Conservation (phyloP, 305 asterid species). For the Fraxinus greggii region DNA sequence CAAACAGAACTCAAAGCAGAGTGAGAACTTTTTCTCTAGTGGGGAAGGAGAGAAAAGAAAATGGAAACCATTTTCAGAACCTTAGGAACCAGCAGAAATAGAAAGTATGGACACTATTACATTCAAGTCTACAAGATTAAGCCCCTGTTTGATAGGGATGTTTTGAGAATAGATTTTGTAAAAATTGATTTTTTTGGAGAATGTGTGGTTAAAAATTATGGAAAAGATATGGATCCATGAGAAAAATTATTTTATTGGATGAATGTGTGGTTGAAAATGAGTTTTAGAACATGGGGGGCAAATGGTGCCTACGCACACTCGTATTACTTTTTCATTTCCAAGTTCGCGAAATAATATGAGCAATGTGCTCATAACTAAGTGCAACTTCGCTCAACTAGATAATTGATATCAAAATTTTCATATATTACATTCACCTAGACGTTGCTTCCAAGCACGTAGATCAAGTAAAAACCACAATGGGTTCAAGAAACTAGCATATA, state of each 20-base stretch:
- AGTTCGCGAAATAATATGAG: not conserved
- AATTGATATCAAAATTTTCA: not conserved
- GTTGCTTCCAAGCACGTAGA: not conserved
- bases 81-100: not conserved
- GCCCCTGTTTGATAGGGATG: not conserved
- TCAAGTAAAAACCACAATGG: not conserved
- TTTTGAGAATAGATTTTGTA: not conserved
- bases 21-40: not conserved
- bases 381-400: not conserved
- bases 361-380: not conserved
- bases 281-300: not conserved
- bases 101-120: not conserved
- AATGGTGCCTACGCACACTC: not conserved
- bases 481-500: not conserved
- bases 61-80: not conserved
- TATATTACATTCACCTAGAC: not conserved
- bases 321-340: not conserved
- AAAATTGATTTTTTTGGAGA: not conserved
- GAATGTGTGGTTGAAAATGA: not conserved
- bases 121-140: not conserved
- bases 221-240: not conserved
- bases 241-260: not conserved
- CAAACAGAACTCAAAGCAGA: not conserved
- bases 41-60: not conserved
- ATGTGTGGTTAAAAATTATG: not conserved